Percentiles rank a stretch among this genome's conserved stretches.
These are phyloP conservation scores for Casuarina glauca DNA, from an alignment of 306 rosid genomes.

Conservation along the genomic window DNA sequence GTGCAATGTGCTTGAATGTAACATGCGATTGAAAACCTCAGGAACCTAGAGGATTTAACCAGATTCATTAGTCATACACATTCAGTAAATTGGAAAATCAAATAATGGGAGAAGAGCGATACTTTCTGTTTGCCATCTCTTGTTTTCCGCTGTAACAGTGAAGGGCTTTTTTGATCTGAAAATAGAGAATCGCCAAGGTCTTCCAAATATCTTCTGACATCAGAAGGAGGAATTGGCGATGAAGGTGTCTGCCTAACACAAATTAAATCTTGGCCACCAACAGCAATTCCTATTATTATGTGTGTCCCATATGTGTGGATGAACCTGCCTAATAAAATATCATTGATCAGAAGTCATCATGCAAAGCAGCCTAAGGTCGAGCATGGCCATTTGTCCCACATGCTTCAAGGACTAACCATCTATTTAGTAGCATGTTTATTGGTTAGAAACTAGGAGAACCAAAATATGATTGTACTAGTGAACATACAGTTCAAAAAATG, in stretches of 20 bases:
- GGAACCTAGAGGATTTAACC: slow-evolving; percentile 62
- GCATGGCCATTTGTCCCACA: slow-evolving; percentile 17
- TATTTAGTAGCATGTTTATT: not conserved
- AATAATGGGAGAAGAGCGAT: slow-evolving; percentile 15
- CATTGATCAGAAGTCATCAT: slow-evolving; percentile 49
- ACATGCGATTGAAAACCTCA: slow-evolving; percentile 76
- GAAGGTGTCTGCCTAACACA: slow-evolving; percentile 82
- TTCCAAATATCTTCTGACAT: slow-evolving; percentile 77
- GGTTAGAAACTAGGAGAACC: not conserved
- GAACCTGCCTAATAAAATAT: slow-evolving; percentile 80
- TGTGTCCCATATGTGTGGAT: slow-evolving; percentile 86
- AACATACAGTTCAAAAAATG: not conserved
- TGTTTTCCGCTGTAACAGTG: slow-evolving; percentile 62
- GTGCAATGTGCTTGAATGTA: slow-evolving; percentile 83
- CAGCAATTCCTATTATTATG: slow-evolving; percentile 85
- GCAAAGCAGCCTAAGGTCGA: slow-evolving; percentile 29
- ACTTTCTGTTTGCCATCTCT: slow-evolving; percentile 77
- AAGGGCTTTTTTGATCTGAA: slow-evolving; percentile 84
- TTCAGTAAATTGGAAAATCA: not conserved
- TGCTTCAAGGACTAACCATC: slow-evolving; percentile 18
- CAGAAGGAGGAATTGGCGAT: slow-evolving; percentile 76
- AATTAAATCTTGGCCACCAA: slow-evolving; percentile 94
- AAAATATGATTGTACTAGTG: not conserved
- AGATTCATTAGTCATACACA: slow-evolving; percentile 13
- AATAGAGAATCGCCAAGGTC: slow-evolving; percentile 92